Conservation (phyloP, 345 rosid genomes). For the Brassica rapa region DNA sequence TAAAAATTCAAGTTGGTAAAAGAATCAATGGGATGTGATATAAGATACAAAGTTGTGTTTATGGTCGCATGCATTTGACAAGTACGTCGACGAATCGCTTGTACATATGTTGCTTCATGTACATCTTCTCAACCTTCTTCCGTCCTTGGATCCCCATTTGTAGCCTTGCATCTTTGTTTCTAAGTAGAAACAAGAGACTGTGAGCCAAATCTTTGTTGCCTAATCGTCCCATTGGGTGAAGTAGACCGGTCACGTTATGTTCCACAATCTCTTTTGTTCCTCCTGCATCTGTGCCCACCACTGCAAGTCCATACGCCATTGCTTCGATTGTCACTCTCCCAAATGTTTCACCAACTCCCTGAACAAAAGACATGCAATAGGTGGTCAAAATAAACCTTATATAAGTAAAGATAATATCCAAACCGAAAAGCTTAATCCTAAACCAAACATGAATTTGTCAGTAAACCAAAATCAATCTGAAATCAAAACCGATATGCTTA, state of each 20-base stretch:
- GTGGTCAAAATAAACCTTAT: too few species aligned
- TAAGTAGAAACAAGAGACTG: slow-evolving; percentile 56
- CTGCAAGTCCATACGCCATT: slow-evolving; percentile 96
- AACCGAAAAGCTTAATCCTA: too few species aligned
- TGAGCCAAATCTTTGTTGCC: slow-evolving; percentile 60
- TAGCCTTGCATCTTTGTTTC: slow-evolving; percentile 53
- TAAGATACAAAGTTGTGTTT: slow-evolving; percentile 19
- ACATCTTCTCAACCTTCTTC: slow-evolving; percentile 58
- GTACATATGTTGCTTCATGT: slow-evolving; percentile 90
- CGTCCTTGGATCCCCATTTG: slow-evolving; percentile 73
- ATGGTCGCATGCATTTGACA: slow-evolving; percentile 74
- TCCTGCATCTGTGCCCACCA: slow-evolving; percentile 91
- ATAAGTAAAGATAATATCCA: too few species aligned
- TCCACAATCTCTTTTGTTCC: slow-evolving; percentile 86
- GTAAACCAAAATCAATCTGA: background rate
- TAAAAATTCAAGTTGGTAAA: background rate
- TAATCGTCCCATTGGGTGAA: slow-evolving; percentile 67
- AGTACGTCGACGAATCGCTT: slow-evolving; percentile 71
- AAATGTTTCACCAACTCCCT: slow-evolving; percentile 96
- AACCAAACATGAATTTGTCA: background rate
- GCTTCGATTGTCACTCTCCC: slow-evolving; percentile 99
- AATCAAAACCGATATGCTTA: too few species aligned
- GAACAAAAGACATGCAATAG: background rate
- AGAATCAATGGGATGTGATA: background rate
- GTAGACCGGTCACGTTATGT: slow-evolving; percentile 79